Base-by-base conservation (phyloP, 306 rosid genomes). In the Spatholobus suberectus region DNA sequence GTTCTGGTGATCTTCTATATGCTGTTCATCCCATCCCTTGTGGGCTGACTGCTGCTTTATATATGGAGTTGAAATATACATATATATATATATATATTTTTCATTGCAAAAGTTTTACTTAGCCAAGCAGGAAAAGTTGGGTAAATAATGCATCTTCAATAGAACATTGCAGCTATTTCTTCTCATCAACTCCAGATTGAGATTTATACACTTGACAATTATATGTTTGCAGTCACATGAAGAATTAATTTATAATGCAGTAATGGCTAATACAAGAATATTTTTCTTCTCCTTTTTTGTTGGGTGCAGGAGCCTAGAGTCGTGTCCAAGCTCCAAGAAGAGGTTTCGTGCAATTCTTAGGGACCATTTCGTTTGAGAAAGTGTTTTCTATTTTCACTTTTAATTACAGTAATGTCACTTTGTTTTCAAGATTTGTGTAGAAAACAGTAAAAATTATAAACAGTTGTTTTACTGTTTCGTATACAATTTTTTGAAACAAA, bases 261-360 rank as follows among this genome's bases (percentile, higher is more conserved):
- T 62, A 80, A 75, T 54, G 69, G n/a, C 77, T 77, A 44, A 69
- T 43, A 38, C 81, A 70, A 65, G 38, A 77, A 75, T 83, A 23
- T 76, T 55, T 61, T 55, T 71, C 75, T 62, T 70, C 54, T 75
- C 68, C 44, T 83, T 83, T 75, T 76, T 78, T 29, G 52, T 59
- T 82, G 82, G 61, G 82, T 84, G 87, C 96, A 96, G 98, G 98
- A 94, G 78, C 97, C 99, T 54, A 72, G 87, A 68, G 93, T 92
- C 77, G 20, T 94, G 91, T 73, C 92, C 73, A 94, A 96, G 86
- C 95, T 96, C 79, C 99, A 96, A 84, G 98, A 92, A 87, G 98
- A 96, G 97, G 99, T 96, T 84, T 80, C 11, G 66, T 76, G 57
- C 71, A 72, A 75, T 76, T 57, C 59, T 57, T 63, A 63, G 13